These are phyloP conservation scores for Phytophthora fragariaefolia DNA, from an alignment of 352 stramenopile genomes.

Conservation along the genomic window DNA sequence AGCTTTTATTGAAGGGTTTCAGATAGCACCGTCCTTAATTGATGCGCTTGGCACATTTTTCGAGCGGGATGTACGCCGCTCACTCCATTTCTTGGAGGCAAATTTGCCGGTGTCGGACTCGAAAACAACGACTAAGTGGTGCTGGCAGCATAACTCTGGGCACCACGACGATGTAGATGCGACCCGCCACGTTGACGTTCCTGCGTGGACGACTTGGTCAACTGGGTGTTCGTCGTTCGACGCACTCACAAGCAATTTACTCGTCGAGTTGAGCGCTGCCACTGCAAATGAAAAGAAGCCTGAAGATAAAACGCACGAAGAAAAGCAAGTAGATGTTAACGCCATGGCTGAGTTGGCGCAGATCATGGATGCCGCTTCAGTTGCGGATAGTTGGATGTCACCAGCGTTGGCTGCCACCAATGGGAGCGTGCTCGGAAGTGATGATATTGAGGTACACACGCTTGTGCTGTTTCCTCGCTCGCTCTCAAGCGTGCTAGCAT, in stretches of 20 bases:
- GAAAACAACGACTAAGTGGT: conserved; percentile 29
- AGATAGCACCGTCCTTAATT: conserved; percentile 43
- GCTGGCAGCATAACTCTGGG: conserved; percentile 29
- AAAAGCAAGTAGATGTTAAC: conserved; percentile 47
- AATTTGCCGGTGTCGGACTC: conserved; percentile 37
- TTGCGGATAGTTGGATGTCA: conserved; percentile 53
- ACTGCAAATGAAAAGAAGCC: conserved; percentile 13
- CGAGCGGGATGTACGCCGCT: conserved; percentile 68
- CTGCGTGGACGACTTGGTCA: conserved; percentile 58
- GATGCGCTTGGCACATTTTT: conserved; percentile 60
- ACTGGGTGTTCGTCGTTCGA: conserved; percentile 54
- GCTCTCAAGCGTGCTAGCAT: not conserved
- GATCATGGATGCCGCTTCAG: conserved; percentile 57
- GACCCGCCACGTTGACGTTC: conserved; percentile 28
- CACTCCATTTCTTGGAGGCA: conserved; percentile 75
- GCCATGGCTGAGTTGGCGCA: conserved; percentile 52
- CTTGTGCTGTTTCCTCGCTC: not conserved
- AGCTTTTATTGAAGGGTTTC: conserved; percentile 58
- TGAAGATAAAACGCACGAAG: conserved; percentile 46
- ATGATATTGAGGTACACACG: conserved; percentile 36
- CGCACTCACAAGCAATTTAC: conserved; percentile 64
- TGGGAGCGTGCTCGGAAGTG: not conserved
- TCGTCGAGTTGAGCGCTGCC: conserved; percentile 44
- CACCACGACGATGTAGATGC: conserved; percentile 13
- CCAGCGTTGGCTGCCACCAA: not conserved